phyloP scores from a whole-genome alignment of 768 basidiomycete genomes.

The Auricularia heimuer region DNA sequence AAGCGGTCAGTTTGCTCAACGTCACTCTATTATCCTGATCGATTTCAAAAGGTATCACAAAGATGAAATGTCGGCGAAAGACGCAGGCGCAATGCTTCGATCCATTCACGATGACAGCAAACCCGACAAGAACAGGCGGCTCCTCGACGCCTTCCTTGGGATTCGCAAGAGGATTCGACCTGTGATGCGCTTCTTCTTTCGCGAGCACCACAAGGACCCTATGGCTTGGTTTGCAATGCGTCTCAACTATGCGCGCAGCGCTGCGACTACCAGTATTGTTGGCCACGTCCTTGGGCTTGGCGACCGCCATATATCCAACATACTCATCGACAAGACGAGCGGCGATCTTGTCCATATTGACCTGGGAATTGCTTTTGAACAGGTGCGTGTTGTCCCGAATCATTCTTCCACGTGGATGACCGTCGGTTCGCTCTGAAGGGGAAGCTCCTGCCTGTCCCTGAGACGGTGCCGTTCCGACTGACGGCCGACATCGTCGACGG shows the following conservation, averaged over 20 bases:
- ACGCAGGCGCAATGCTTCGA: conserved; percentile 3
- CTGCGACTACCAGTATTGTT: conserved; percentile 88
- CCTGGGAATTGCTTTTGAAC: conserved; percentile 93
- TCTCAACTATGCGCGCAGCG: conserved; percentile 81
- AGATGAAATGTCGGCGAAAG: conserved; percentile 5
- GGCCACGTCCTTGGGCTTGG: conserved; percentile 89
- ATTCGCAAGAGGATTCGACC: conserved; percentile 51
- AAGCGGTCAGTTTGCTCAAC: conserved; percentile 32
- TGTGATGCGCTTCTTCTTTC: conserved; percentile 92
- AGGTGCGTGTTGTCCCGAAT: conserved; percentile 35
- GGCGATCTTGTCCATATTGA: conserved; percentile 96
- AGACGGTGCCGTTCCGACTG: conserved; percentile 89
- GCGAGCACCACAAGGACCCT: conserved; percentile 78
- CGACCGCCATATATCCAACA: conserved; percentile 87
- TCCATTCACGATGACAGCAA: background rate
- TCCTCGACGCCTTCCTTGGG: conserved; percentile 24
- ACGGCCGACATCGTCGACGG: conserved; percentile 93
- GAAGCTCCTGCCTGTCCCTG: conserved; percentile 65
- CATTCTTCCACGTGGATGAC: conserved; percentile 3
- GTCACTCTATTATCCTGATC: background rate
- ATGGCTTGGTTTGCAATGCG: conserved; percentile 89
- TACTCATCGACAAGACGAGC: conserved; percentile 69
- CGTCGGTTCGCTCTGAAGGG: conserved; percentile 41
- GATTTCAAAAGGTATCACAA: background rate
- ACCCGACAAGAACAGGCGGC: background rate